Percentiles rank a stretch among this genome's conserved stretches.
Conservation (phyloP, 2,329 filamentous ascomycete species). For the Cladosporium sp. region DNA sequence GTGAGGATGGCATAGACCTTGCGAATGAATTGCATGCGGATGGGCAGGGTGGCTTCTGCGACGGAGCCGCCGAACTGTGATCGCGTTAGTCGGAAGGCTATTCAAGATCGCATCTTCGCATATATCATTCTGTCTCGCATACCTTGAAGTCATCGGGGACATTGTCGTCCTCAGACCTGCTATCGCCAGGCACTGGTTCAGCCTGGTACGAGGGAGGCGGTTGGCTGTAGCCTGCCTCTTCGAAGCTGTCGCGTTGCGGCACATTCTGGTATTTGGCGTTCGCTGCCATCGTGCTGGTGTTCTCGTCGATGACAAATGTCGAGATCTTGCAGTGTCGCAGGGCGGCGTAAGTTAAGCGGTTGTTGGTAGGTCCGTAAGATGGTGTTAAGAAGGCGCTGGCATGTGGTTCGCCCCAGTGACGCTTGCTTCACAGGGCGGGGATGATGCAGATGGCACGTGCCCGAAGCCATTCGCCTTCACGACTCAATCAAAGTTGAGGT, state of each 20-base stretch:
- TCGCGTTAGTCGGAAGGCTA: constrained; percentile 9
- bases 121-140: background rate
- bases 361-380: no score
- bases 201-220: constrained; percentile 79
- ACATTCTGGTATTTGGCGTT: constrained; percentile 80
- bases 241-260: constrained; percentile 81
- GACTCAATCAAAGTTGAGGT: no score
- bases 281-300: constrained; percentile 56
- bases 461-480: no score
- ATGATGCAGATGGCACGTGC: no score
- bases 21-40: constrained; percentile 69
- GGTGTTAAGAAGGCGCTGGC: no score
- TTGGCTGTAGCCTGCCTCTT: constrained; percentile 65
- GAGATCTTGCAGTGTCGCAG: no score
- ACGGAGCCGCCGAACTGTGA: constrained; percentile 83
- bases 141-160: constrained; percentile 97
- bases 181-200: constrained; percentile 57
- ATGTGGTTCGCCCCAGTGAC: no score
- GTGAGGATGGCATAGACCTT: constrained; percentile 99
- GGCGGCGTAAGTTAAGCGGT: no score
- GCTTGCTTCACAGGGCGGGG: no score
- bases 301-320: background rate
- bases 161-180: constrained; percentile 82
- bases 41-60: constrained; percentile 88
- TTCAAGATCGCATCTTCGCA: background rate